A percentile compares a stretch with the other conserved stretches of the same genome.
phyloP scores from a whole-genome alignment of 768 basidiomycete genomes.

The Myochromella boudieri region DNA sequence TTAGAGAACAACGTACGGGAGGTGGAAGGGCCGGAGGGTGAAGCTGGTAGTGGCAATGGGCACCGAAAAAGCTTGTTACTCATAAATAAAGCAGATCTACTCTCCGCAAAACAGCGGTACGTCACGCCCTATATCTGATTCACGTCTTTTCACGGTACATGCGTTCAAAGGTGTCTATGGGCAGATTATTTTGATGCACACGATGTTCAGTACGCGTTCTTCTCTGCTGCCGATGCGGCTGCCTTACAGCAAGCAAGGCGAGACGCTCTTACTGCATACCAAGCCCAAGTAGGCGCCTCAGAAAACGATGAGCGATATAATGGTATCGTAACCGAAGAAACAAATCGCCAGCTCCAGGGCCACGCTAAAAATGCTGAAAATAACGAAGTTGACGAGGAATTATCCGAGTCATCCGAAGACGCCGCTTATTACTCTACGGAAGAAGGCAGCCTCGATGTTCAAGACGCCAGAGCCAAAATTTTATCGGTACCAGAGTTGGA shows the following conservation, averaged over 20 bases:
- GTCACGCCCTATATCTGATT: neutral
- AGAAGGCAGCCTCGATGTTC: constrained; percentile 50
- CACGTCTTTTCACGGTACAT: neutral
- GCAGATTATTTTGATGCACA: constrained; percentile 87
- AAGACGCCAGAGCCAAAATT: constrained; percentile 72
- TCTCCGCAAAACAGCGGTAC: constrained; percentile 85
- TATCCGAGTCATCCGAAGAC: constrained; percentile 31
- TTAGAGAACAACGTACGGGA: constrained; percentile 84
- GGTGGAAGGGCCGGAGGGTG: constrained; percentile 80
- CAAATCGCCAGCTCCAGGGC: constrained; percentile 16
- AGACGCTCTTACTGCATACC: constrained; percentile 39
- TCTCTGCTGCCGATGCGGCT: constrained; percentile 86
- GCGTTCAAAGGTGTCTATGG: constrained; percentile 66
- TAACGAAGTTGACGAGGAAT: constrained; percentile 24
- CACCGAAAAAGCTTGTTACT: constrained; percentile 76
- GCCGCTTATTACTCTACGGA: constrained; percentile 49
- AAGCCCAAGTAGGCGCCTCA: constrained; percentile 13
- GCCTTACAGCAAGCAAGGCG: constrained; percentile 77
- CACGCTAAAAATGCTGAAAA: constrained; percentile 19
- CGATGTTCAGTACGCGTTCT: constrained; percentile 82
- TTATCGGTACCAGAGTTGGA: constrained; percentile 88
- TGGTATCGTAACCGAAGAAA: constrained; percentile 7
- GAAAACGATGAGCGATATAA: constrained; percentile 12
- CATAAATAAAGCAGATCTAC: constrained; percentile 94
- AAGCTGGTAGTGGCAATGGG: constrained; percentile 72